A percentile compares a stretch with the other conserved stretches of the same genome.
Conservation (phyloP, 306 rosid species). For the Delonix regia region DNA sequence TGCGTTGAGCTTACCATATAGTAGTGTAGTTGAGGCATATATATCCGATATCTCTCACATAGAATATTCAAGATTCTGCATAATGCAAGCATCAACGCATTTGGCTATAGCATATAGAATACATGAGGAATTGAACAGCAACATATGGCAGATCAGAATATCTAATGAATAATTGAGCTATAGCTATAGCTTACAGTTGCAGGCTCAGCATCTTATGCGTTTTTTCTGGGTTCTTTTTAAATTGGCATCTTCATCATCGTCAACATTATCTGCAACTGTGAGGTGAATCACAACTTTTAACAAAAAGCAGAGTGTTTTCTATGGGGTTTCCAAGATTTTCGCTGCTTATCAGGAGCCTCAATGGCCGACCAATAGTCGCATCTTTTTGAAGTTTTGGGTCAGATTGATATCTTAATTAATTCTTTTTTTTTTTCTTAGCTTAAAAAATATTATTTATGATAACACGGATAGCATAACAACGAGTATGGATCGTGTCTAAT, state of each 20-base stretch:
- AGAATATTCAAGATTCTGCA: constrained; percentile 5
- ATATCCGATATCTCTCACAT: not conserved
- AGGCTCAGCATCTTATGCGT: not conserved
- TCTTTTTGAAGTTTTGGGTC: too few species aligned
- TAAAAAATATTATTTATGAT: too few species aligned
- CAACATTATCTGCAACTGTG: not conserved
- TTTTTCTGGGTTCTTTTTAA: not conserved
- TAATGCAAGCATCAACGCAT: not conserved
- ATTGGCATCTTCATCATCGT: not conserved
- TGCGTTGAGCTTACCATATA: not conserved
- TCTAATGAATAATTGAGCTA: not conserved
- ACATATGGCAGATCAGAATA: not conserved
- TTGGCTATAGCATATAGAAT: not conserved
- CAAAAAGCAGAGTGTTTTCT: not conserved
- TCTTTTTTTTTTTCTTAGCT: too few species aligned
- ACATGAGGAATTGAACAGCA: not conserved
- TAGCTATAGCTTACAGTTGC: not conserved
- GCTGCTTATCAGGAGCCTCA: too few species aligned
- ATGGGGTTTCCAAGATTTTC: too few species aligned
- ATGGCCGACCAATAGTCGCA: too few species aligned
- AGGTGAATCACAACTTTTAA: not conserved
- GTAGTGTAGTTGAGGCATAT: not conserved
- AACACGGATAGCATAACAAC: too few species aligned
- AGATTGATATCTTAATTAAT: too few species aligned
- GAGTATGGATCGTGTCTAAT: too few species aligned